Conservation (phyloP, 2,329 filamentous ascomycete species). For the Nemania bipapillata region DNA sequence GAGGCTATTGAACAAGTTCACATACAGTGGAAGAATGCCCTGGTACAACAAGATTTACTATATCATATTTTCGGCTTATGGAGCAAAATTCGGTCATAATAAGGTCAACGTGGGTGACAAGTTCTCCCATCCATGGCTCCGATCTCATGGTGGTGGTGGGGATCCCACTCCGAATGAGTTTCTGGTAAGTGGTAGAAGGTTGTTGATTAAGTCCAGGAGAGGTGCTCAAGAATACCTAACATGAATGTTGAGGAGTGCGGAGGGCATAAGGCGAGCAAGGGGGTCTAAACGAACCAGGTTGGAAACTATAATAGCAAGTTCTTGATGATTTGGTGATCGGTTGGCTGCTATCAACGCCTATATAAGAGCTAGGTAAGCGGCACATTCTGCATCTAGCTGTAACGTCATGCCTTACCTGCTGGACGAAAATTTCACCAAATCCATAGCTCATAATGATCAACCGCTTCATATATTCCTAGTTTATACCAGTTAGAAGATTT, state of each 20-base stretch:
- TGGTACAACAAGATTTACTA: not conserved
- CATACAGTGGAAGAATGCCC: not conserved
- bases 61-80: not conserved
- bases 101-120: not conserved
- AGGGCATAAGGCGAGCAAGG: not conserved
- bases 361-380: not conserved
- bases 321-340: not conserved
- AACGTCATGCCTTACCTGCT: not conserved
- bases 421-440: not conserved
- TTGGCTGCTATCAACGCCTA: not conserved
- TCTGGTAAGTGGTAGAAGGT: not conserved
- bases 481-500: not conserved
- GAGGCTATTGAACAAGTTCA: not conserved
- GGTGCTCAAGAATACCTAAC: not conserved
- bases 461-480: not conserved
- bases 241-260: not conserved
- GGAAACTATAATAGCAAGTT: not conserved
- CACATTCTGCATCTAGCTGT: not conserved
- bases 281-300: not conserved
- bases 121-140: not conserved
- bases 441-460: not conserved
- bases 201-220: not conserved
- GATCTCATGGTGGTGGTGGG: not conserved
- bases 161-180: no score
- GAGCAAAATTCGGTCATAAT: no score